Base-by-base conservation (phyloP, 768 basidiomycete genomes). In the Lanmaoa pseudosensibilis region DNA sequence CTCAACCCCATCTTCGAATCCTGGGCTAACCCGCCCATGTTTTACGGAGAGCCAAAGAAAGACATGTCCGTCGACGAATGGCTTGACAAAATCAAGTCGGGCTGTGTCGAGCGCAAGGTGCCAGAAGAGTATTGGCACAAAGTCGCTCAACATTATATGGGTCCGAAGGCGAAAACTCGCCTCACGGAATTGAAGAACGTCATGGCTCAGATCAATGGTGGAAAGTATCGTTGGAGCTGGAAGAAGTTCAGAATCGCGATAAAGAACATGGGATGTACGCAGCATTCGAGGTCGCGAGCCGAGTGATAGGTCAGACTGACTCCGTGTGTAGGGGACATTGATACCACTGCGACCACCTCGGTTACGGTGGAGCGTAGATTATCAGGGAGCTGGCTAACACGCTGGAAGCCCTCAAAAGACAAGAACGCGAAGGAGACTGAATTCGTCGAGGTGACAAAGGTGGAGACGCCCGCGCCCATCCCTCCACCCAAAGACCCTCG, bases 71-170 rank as follows among this genome's bases (percentile, higher is more conserved):
- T 92, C 45, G 84, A 87, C 63, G 82, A 86, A 52, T 92, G 90
- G 88, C 75, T 92, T 51, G 77, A 83, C 50, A 74, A 81, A 61
- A 86, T 91, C 69, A 89, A 82, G 73, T 75, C 79, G 36, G 90
- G 88, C n/a, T 90, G 88, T 60, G 65, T 80, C 50, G 78, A 87
- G 61, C 81, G 84, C 59, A 83, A 86, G 49, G 80, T 92, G 25
- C 90, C 90, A 38, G 82, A 87, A 68, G 88, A 90, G 61, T 90
- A 81, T 71, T 91, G 90, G 90, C 83, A 90, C 76, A 88, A 88
- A 62, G 87, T 87, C 48, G 90, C 82, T 21, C 87, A 89, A 67
- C 84, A 86, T 64, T 90, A 82, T 68, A 82, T 92, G 80, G 87
- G 84, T 1, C 80, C 80, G 37, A 82, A 83, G 62, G 88, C 90